Base-by-base conservation (phyloP, 106 monocot genomes). In the Platanthera guangdongensis region DNA sequence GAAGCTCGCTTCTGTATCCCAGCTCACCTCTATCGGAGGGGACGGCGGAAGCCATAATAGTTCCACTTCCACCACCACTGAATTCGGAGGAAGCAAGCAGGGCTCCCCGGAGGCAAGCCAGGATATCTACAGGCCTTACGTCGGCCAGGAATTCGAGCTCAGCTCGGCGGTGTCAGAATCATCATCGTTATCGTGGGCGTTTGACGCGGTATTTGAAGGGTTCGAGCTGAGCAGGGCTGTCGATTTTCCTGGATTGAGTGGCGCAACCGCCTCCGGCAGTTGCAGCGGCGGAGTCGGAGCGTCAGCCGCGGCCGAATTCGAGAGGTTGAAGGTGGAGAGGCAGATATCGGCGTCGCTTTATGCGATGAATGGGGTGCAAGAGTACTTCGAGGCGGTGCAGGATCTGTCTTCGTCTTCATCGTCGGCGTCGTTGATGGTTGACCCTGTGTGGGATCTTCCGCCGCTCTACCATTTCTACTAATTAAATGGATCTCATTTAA, bases 261-360 rank as follows among this genome's bases (percentile, higher is more conserved):
- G 6, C 9, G 49, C 14, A 13, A 45, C 13, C 16, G 18, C 16
- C 2, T 16, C 18, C 71, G 52, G 73, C 10, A 25, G 73, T 4
- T 21, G 47, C 73, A 6, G 52, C 68, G 57, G 68, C 52, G 73
- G 52, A 8, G 45, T 28, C 68, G 8, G 16, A 15, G 70, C 70
- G 3, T 15, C 55, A 13, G 55, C 54, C 52, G 57, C 72, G n/a
- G 68, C 74, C 59, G 77, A 82, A 62, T 83, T 86, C 39, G 86
- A 86, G 50, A 69, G 80, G 77, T 80, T 86, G 77, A 86, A 83
- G 77, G 86, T 86, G 86, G 86, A 83, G 80, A 76, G 86, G 69
- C 86, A 83, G 73, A 83, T 86, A 65, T 86, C 86, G 15, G 86
- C 86, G 1, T 86, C 86, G 21, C 82, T 86, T 5, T 86, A 83